Evolutionary conservation across 495 filamentous ascomycete genomes (phyloP), one percentile per base, ranked within the genome.

Genomic region (Penicillium canescens): DNA sequence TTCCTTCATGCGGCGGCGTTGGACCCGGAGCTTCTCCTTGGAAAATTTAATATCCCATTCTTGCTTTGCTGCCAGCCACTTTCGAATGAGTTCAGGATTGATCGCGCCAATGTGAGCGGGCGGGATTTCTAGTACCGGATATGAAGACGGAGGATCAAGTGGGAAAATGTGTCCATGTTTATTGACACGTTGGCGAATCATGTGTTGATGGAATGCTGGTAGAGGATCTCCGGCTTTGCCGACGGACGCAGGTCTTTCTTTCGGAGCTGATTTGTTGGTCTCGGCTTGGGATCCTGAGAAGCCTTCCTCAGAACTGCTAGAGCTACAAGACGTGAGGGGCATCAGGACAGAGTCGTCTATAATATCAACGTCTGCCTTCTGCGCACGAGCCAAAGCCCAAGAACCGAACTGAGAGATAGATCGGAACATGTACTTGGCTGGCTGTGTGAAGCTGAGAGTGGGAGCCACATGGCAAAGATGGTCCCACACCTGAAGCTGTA

Each of bases 401-500:
- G 91, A 89, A 9, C 91, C 89, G 65, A 98, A 96, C 51, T 96
- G 92, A 1, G 93, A 89, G 21, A 97, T 85, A 7, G 86, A 86
- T 20, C 91, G 82, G 65, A 88, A 96, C 91, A 97, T 96, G 64
- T 88, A 89, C 61, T 96, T 98, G 9, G 93, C 93, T 2, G 93
- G 93, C n/a, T 84, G 77, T 0, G 93, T 96, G 62, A 93, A 98
- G 66, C 89, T 93, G 11, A 98, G 75, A 1, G 91, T 95, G 5
- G 91, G 89, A 2, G 87, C 89, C 11, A 96, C 93, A 65, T 98
- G 93, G 47, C 93, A 98, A 14, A 96, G 73, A 62, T 96, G 85
- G 28, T 97, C 93, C 90, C 93, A 97, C 6, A 98, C 87, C 68
- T 98, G 93, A n/a, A 98, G 76, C 66, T 96, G 91, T 8, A 98